phyloP scores from a whole-genome alignment of 2,329 filamentous ascomycete genomes.

The Epichloe scottii region DNA sequence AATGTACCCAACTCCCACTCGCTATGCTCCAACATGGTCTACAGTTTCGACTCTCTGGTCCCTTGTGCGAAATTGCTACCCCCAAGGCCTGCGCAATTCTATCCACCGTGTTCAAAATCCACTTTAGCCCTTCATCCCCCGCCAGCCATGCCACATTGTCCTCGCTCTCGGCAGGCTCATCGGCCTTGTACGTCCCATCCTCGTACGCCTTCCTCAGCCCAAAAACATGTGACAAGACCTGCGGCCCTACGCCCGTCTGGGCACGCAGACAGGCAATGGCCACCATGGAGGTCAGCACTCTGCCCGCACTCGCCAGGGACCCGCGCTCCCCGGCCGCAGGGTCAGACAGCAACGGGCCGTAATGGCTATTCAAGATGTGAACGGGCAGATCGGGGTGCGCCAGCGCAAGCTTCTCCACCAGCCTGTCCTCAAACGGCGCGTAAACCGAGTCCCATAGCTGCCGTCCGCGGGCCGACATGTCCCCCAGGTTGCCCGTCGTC shows the following conservation, averaged over 20 bases:
- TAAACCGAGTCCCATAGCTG: constrained; percentile 68
- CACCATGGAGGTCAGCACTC: constrained; percentile 60
- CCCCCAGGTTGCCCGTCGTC: constrained; percentile 38
- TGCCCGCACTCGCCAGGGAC: constrained; percentile 41
- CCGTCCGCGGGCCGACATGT: constrained; percentile 45
- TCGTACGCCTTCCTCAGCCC: constrained; percentile 65
- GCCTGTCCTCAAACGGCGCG: constrained; percentile 58
- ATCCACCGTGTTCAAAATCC: constrained; percentile 33
- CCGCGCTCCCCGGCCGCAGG: constrained; percentile 33
- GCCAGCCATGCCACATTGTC: constrained; percentile 28
- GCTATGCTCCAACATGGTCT: neutral
- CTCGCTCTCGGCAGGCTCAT: constrained; percentile 20
- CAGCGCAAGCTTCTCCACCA: constrained; percentile 56
- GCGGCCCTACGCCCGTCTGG: constrained; percentile 71
- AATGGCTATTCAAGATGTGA: constrained; percentile 64
- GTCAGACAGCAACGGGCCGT: constrained; percentile 61
- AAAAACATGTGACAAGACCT: constrained; percentile 72
- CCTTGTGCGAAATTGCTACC: constrained; percentile 25
- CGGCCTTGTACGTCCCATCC: constrained; percentile 42
- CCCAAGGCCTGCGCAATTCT: constrained; percentile 33
- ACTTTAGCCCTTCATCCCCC: constrained; percentile 33
- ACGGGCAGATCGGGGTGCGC: constrained; percentile 74
- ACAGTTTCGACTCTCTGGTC: constrained; percentile 7
- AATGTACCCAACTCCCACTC: neutral
- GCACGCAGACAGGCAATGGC: constrained; percentile 64